Base-by-base conservation (phyloP, 2,329 filamentous ascomycete species). In the Xylaria sp. region DNA sequence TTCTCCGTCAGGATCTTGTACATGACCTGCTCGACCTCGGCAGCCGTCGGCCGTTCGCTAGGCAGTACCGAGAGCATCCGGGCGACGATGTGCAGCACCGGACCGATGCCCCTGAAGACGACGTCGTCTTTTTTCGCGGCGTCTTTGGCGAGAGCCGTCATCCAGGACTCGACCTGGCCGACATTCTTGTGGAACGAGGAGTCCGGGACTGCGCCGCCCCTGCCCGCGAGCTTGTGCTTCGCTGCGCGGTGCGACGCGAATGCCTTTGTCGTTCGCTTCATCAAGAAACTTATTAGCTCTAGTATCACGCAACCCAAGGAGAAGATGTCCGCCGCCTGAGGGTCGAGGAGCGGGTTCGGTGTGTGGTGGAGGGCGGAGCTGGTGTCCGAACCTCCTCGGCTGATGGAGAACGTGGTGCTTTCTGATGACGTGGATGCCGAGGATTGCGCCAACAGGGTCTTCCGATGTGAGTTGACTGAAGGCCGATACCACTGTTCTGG, bases 121-220 rank as follows among this genome's bases (percentile, higher is more conserved):
- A 77, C 73, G 45, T 80, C 82, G 49, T 80, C 75, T 68, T 83
- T 82, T 69, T 81, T 83, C 64, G 68, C 74, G 54, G 85, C 86
- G n/a, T 89, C 85, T 61, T 85, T 85, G 33, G 85, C 84, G 4
- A 92, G 77, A 2, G 76, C 76, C 0, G 79, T 78, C 79, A 91
- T 89, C 90, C 90, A 93, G 14, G 80, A 81, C 65, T 89, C 85
- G 2, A 92, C 83, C 73, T 90, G 89, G 15, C 85, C 83, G 1
- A 89, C 79, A 68, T 92, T 91, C 66, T 85, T 84, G 75, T 92
- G 90, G 74, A 91, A 93, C 0, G 88, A 91, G 0, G 88, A 83
- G 75, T 92, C 90, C 7, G 84, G 82, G 1, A 89, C 83, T 5
- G 86, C 87, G 12, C 86, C 87, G 31, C 86, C 86, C 23, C 84